Evolutionary conservation across 78 protist genomes (phyloP).

Genomic region (Cavenderia fasciculata): DNA sequence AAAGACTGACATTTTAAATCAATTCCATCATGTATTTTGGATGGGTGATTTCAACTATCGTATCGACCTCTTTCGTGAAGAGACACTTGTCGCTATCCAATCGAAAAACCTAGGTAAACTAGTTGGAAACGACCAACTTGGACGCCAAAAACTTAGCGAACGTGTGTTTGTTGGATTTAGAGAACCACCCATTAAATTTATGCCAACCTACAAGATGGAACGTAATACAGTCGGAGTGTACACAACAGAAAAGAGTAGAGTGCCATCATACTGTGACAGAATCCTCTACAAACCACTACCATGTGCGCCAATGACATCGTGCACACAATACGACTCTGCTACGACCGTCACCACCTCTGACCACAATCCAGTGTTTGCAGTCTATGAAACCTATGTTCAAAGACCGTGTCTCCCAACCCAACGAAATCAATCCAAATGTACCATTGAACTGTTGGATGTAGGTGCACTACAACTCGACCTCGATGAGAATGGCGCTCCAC

Average conservation of each 20-base stretch:
- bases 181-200: conserved; percentile 35
- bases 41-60: conserved; percentile 94
- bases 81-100: conserved; percentile 17
- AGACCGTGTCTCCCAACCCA: conserved; percentile 38
- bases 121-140: conserved; percentile 82
- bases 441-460: conserved; percentile 10
- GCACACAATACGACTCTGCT: neutral
- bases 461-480: conserved; percentile 28
- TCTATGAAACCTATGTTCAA: neutral
- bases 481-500: neutral
- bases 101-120: conserved; percentile 12
- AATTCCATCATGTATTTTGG: conserved; percentile 89
- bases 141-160: neutral
- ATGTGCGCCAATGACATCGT: conserved; percentile 3
- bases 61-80: conserved; percentile 74
- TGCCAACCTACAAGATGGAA: conserved; percentile 86
- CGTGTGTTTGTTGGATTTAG: conserved; percentile 82
- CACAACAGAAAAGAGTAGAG: conserved; percentile 49
- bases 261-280: conserved; percentile 85
- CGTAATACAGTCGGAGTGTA: neutral
- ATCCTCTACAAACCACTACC: conserved; percentile 64
- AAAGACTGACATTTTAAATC: conserved; percentile 24
- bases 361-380: conserved; percentile 47
- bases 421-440: neutral
- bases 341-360: conserved; percentile 23